These are phyloP conservation scores for Talaromyces marneffei DNA, from an alignment of 2,329 filamentous ascomycete species.

Conservation along the genomic window DNA sequence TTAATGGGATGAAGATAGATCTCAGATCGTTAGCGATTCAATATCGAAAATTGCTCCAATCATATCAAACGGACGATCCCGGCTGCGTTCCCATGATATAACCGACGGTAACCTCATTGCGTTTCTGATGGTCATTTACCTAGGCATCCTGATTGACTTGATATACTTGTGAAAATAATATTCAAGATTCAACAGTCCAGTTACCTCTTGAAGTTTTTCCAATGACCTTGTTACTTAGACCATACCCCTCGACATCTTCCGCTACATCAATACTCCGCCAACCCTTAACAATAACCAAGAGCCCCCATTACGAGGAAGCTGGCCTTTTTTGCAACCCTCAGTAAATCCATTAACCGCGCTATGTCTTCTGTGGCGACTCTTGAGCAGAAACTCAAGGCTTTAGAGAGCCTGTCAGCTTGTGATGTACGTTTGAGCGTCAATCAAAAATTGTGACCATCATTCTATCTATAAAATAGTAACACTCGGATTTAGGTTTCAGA, in stretches of 20 bases:
- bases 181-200: no score
- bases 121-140: neutral
- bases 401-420: slow-evolving; percentile 12
- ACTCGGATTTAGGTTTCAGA: slow-evolving; percentile 58
- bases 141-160: neutral
- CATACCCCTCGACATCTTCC: neutral
- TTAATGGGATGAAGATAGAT: neutral
- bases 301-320: neutral
- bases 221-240: neutral
- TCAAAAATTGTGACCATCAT: neutral
- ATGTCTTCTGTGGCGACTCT: slow-evolving; percentile 10
- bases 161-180: neutral
- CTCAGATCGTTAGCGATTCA: neutral
- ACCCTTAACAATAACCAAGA: neutral
- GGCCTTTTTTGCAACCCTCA: neutral
- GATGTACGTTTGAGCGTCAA: slow-evolving; percentile 11
- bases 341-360: neutral
- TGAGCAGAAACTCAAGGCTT: slow-evolving; percentile 10
- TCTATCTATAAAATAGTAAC: neutral
- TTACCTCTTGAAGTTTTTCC: neutral
- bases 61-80: slow-evolving; percentile 2
- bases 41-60: neutral
- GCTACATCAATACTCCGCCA: neutral
- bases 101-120: neutral
- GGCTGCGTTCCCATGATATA: neutral